Conservation (phyloP, 225 moss, liverwort and hornwort genomes). For the Takakia lepidozioides region DNA sequence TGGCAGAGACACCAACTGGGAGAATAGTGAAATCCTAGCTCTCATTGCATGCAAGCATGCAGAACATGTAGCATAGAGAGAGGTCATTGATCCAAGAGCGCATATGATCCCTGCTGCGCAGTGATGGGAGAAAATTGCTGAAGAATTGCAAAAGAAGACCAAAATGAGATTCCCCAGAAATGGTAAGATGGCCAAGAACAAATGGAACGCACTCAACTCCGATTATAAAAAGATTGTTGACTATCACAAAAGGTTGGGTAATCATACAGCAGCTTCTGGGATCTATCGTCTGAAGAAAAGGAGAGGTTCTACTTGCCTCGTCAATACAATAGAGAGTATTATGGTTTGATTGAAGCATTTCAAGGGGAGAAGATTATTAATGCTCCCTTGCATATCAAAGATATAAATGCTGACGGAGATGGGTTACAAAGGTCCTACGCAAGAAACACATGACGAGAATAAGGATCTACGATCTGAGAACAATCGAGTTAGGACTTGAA, state of each 20-base stretch:
- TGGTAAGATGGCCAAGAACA: neutral
- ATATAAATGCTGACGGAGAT: neutral
- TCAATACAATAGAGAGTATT: neutral
- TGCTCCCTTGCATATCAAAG: neutral
- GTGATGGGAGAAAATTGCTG: neutral
- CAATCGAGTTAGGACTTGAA: no score
- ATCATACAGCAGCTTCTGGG: neutral
- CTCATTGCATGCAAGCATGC: neutral
- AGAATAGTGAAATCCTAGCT: neutral
- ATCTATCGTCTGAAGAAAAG: neutral
- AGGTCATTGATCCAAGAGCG: neutral
- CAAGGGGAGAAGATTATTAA: neutral
- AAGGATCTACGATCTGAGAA: no score
- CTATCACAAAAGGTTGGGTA: neutral
- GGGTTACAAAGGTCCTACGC: no score
- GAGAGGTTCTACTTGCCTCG: neutral
- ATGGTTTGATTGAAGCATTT: constrained; percentile 1
- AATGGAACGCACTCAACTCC: neutral
- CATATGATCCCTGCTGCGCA: neutral
- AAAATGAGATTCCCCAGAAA: neutral
- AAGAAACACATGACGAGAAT: no score
- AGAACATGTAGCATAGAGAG: neutral
- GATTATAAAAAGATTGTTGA: neutral
- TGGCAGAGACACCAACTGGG: no score
- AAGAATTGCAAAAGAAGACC: neutral